A percentile compares a stretch with the other conserved stretches of the same genome.
Evolutionary conservation across 495 filamentous ascomycete species (phyloP).

Genomic region (Massariosphaeria phaeospora): DNA sequence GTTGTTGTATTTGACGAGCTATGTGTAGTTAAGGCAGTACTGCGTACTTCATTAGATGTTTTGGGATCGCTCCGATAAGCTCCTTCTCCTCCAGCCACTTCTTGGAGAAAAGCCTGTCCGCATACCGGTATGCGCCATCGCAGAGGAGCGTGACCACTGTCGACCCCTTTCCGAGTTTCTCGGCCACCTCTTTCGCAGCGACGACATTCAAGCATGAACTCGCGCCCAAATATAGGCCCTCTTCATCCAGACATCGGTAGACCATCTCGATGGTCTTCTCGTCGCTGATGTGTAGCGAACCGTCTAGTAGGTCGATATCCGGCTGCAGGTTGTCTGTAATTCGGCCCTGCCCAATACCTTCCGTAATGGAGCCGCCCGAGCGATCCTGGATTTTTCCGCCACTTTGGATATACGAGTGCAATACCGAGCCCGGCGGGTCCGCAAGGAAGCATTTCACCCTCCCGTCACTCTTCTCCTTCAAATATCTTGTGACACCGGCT

Average conservation of each 20-base stretch:
- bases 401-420: constrained; percentile 85
- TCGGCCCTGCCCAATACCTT: constrained; percentile 96
- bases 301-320: constrained; percentile 80
- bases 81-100: constrained; percentile 86
- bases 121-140: constrained; percentile 94
- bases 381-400: constrained; percentile 78
- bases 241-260: constrained; percentile 93
- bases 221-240: constrained; percentile 92
- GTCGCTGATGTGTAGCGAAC: constrained; percentile 78
- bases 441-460: constrained; percentile 85
- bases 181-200: constrained; percentile 88
- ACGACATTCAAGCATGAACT: constrained; percentile 91
- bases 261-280: constrained; percentile 98
- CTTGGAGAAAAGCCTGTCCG: constrained; percentile 82
- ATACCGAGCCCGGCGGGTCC: constrained; percentile 85
- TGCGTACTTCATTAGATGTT: constrained; percentile 84
- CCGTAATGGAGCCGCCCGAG: constrained; percentile 85
- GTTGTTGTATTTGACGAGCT: constrained; percentile 1
- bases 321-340: constrained; percentile 87
- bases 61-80: constrained; percentile 74
- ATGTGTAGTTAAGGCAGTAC: constrained; percentile 61
- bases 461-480: constrained; percentile 77
- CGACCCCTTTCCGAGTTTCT: constrained; percentile 81
- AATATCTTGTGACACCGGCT: constrained; percentile 80
- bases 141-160: constrained; percentile 91